Conservation (phyloP, 805 yeast genomes). For the Saturnispora ahearnii region DNA sequence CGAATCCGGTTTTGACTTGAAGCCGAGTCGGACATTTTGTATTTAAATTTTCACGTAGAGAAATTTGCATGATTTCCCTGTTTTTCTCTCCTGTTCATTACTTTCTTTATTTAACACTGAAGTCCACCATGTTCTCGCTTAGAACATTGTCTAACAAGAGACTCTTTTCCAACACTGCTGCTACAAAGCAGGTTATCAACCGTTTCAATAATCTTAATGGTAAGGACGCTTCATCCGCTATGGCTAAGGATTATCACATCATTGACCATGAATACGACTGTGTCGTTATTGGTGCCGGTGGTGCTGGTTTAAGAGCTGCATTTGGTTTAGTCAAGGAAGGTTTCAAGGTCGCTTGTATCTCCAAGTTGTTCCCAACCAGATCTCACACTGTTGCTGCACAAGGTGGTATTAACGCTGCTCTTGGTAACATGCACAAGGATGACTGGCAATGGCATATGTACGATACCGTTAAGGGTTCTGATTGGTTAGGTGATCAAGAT, state of each 20-base stretch:
- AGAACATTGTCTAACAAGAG: slow-evolving; percentile 19
- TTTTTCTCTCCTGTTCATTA: not conserved
- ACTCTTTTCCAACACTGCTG: slow-evolving; percentile 24
- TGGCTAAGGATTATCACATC: slow-evolving; percentile 72
- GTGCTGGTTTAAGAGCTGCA: slow-evolving; percentile 98
- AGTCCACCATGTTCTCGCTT: slow-evolving; percentile 2
- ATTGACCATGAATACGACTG: slow-evolving; percentile 98
- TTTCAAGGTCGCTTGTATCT: slow-evolving; percentile 92
- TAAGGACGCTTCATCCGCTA: slow-evolving; percentile 43
- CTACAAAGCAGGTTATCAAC: slow-evolving; percentile 26
- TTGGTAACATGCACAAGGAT: slow-evolving; percentile 96
- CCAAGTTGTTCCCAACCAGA: slow-evolving; percentile 95
- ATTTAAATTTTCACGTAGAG: slow-evolving; percentile 2
- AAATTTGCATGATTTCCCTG: not conserved
- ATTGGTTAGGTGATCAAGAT: slow-evolving; percentile 99
- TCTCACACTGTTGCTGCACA: slow-evolving; percentile 99
- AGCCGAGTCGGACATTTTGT: slow-evolving; percentile 2
- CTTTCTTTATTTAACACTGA: not conserved
- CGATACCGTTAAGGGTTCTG: slow-evolving; percentile 98
- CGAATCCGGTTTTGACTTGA: not conserved
- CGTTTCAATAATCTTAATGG: slow-evolving; percentile 36
- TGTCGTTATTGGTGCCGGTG: slow-evolving; percentile 98
- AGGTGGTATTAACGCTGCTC: slow-evolving; percentile 98
- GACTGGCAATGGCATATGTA: slow-evolving; percentile 99
- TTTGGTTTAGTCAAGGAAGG: slow-evolving; percentile 97